Evolutionary conservation across 192 early-diverging fungal species (phyloP).

Genomic region (Rhizophagus clarus): DNA sequence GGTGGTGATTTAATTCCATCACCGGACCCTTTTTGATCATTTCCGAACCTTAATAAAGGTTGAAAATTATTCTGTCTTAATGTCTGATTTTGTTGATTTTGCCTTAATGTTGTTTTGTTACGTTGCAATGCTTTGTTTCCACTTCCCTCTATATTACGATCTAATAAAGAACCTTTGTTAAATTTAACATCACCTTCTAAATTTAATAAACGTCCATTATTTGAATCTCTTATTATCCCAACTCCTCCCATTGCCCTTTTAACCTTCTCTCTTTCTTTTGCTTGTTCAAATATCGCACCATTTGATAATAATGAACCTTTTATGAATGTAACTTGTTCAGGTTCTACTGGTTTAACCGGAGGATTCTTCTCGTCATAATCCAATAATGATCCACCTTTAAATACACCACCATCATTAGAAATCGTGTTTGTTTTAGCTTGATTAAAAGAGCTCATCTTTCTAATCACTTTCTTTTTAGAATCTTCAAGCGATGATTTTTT

Average conservation of each 20-base stretch:
- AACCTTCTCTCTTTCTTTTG: constrained; percentile 27
- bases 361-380: constrained; percentile 24
- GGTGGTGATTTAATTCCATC: not conserved
- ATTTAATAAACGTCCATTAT: not conserved
- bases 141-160: not conserved
- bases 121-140: not conserved
- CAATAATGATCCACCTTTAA: constrained; percentile 14
- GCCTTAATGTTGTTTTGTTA: not conserved
- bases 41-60: constrained; percentile 24
- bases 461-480: not conserved
- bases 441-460: not conserved
- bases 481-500: not conserved
- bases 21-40: not conserved
- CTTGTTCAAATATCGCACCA: constrained; percentile 9
- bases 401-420: not conserved
- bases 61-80: constrained; percentile 8
- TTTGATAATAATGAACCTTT: constrained; percentile 31
- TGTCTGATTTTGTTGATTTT: not conserved
- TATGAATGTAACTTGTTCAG: not conserved
- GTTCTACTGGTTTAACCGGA: constrained; percentile 17
- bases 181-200: constrained; percentile 12
- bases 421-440: too few relatives aligned
- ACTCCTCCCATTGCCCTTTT: not conserved
- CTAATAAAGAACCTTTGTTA: constrained; percentile 30
- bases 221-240: constrained; percentile 1